phyloP scores from a whole-genome alignment of 768 basidiomycete species.

The Sarcomyxa edulis region DNA sequence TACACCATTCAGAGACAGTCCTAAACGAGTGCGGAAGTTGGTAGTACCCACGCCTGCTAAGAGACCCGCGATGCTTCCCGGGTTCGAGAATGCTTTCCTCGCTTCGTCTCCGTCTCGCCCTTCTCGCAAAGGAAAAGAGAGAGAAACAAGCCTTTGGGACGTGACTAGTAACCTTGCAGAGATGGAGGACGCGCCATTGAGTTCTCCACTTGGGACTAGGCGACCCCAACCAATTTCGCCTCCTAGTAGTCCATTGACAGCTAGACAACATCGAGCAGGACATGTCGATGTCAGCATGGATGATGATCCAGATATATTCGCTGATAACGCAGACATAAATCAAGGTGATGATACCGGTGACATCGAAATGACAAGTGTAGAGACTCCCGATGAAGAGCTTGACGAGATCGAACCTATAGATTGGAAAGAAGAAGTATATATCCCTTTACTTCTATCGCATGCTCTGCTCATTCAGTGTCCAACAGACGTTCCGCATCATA shows the following conservation, averaged over 20 bases:
- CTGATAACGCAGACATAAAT: slow-evolving; percentile 1
- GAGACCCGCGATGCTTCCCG: slow-evolving; percentile 33
- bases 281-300: slow-evolving; percentile 13
- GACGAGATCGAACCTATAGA: slow-evolving; percentile 36
- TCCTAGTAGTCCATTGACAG: slow-evolving; percentile 16
- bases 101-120: slow-evolving; percentile 26
- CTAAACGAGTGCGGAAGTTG: slow-evolving; percentile 17
- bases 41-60: slow-evolving; percentile 7
- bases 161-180: neutral
- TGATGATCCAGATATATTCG: too few relatives aligned
- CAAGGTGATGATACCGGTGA: slow-evolving; percentile 24
- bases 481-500: too few relatives aligned
- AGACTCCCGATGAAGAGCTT: slow-evolving; percentile 21
- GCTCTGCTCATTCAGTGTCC: neutral
- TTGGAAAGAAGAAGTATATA: slow-evolving; percentile 52
- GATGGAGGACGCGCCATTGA: too few relatives aligned
- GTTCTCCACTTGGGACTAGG: too few relatives aligned
- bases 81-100: slow-evolving; percentile 52
- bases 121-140: slow-evolving; percentile 9
- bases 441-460: neutral
- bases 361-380: slow-evolving; percentile 27
- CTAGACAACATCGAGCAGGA: slow-evolving; percentile 9
- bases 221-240: slow-evolving; percentile 13
- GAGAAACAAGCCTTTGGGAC: neutral
- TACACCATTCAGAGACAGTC: slow-evolving; percentile 15